These are phyloP conservation scores for Daldinia bambusicola DNA, from an alignment of 495 filamentous ascomycete species.

Conservation along the genomic window DNA sequence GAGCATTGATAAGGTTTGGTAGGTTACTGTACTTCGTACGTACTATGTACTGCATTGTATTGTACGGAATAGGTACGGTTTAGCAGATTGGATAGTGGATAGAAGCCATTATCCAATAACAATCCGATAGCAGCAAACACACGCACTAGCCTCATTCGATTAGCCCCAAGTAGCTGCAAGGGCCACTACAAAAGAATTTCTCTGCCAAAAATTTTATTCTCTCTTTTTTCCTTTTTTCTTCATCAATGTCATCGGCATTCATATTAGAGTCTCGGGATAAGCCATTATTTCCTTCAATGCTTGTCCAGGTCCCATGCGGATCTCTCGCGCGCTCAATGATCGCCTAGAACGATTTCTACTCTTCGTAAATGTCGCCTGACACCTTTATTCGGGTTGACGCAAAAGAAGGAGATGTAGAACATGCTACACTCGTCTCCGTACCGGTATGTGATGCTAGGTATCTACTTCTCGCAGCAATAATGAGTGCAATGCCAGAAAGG, in stretches of 20 bases:
- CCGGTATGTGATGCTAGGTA: conserved; percentile 1
- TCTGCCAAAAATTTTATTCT: conserved; percentile 40
- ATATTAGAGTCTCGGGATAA: conserved; percentile 99
- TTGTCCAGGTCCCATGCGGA: conserved; percentile 86
- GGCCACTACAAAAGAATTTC: conserved; percentile 36
- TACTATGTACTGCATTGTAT: too few relatives aligned
- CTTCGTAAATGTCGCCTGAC: conserved; percentile 73
- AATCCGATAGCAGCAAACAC: background rate
- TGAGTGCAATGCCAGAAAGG: background rate
- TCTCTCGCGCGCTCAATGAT: conserved; percentile 99
- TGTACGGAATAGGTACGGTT: too few relatives aligned
- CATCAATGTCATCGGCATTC: conserved; percentile 88
- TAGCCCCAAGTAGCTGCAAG: conserved; percentile 23
- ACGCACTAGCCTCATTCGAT: conserved; percentile 23
- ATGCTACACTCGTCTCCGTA: conserved; percentile 39
- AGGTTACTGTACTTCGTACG: conserved; percentile 16
- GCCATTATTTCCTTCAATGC: conserved; percentile 75
- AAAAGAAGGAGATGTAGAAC: conserved; percentile 58
- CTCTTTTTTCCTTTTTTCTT: conserved; percentile 62
- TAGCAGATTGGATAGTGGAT: conserved; percentile 8
- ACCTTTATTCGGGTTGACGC: conserved; percentile 59
- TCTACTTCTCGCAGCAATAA: background rate
- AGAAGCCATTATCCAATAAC: background rate
- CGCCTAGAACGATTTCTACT: conserved; percentile 83
- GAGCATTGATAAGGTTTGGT: background rate